Evolutionary conservation across 202 grass and related monocot genomes (phyloP), one percentile per base, ranked within the genome.

Genomic region (Panicum hallii): DNA sequence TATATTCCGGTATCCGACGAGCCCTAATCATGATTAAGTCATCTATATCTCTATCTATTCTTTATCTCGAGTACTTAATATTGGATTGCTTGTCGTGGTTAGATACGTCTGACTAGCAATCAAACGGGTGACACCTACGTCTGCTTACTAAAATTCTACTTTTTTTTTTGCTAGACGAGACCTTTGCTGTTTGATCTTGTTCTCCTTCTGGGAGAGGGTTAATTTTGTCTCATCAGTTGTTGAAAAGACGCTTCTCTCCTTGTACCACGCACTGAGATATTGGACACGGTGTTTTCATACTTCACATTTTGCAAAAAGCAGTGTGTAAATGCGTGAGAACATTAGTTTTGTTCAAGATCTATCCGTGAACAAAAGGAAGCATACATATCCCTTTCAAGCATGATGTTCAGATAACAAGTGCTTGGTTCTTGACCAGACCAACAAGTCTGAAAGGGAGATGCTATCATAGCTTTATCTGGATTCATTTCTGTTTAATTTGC

Each of bases 151-250:
- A 36, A 75, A 11, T 41, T 66, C 43, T 62, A 5, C 44, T 26
- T 71, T 20, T 45, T 40, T 32, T 20, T 70, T 19, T 44, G 10
- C 57, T 55, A 74, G 17, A 79, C 48, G 67, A 78, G 60, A 86
- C 74, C 73, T 87, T 86, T 79, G 60, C 58, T 49, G 48, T 81
- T 49, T 81, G 87, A 89, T 84, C 61, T 84, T 61, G 60, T 52
- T 74, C 10, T 49, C 13, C 7, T 26, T 84, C 73, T 38, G 10
- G 6, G 32, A 48, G 68, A 77, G 62, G 72, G 63, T 72, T 22
- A 49, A 30, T 34, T 53, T 68, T 50, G 57, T 42, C n/a, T 72
- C 56, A 15, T 67, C 70, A 26, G 57, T 47, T 19, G 44, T 67
- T 78, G 57, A 81, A 79, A 75, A 53, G 77, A 47, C 83, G 23